phyloP scores from a whole-genome alignment of 257 asterid species.

The Solanum chilense region DNA sequence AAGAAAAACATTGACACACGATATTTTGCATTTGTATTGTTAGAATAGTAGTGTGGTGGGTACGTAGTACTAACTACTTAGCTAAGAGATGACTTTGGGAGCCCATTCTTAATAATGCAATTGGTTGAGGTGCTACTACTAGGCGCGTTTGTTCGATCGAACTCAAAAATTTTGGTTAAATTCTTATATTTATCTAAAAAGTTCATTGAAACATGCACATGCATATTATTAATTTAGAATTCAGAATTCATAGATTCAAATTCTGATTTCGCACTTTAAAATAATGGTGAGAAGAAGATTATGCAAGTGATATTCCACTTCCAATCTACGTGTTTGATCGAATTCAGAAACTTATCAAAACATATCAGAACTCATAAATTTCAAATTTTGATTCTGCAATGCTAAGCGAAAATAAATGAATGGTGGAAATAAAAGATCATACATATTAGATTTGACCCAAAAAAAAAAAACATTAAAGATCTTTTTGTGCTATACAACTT shows the following conservation, averaged over 20 bases:
- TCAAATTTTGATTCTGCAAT: not conserved
- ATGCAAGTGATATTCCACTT: not conserved
- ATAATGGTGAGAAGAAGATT: too few species aligned
- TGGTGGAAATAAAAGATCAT: not conserved
- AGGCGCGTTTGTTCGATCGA: not conserved
- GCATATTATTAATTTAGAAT: not conserved
- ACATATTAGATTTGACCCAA: not conserved
- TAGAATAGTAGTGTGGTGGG: not conserved
- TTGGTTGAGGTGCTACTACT: not conserved
- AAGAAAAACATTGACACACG: conserved; percentile 1
- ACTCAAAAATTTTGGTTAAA: not conserved
- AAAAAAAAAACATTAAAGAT: not conserved
- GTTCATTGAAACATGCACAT: not conserved
- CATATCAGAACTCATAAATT: not conserved
- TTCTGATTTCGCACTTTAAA: too few species aligned
- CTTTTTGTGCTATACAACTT: not conserved
- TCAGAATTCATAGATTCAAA: not conserved
- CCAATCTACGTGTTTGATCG: not conserved
- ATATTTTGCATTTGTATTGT: not conserved
- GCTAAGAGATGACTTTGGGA: not conserved
- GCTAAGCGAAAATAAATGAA: not conserved
- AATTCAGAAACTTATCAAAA: too few species aligned
- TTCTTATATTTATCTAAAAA: not conserved
- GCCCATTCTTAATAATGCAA: not conserved
- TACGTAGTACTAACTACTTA: not conserved